These are phyloP conservation scores for Teratosphaeria zuluensis DNA, from an alignment of 2,329 filamentous ascomycete species.

Conservation along the genomic window DNA sequence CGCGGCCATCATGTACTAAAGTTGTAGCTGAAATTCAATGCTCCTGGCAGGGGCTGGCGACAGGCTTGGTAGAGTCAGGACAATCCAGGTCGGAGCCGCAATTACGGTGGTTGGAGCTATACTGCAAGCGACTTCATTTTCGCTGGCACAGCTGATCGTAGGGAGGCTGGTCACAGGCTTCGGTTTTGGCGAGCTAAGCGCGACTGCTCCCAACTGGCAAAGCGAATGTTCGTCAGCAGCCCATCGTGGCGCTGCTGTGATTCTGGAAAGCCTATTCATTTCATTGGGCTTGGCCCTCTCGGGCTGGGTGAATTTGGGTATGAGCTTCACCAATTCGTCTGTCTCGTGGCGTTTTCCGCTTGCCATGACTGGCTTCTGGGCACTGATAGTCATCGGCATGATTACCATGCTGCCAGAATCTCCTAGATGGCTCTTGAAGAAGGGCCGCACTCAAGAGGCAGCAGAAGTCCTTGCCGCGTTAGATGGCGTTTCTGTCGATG, in stretches of 20 bases:
- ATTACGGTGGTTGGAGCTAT: conserved; percentile 52
- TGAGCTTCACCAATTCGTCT: conserved; percentile 26
- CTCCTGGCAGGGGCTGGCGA: conserved; percentile 25
- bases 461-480: conserved; percentile 23
- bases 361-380: conserved; percentile 17
- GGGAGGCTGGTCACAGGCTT: conserved; percentile 36
- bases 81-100: conserved; percentile 48
- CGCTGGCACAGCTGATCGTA: conserved; percentile 37
- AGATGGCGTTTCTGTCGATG: conserved; percentile 37
- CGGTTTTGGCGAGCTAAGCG: conserved; percentile 32
- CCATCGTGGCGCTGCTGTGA: conserved; percentile 28
- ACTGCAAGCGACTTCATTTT: conserved; percentile 46
- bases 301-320: conserved; percentile 39
- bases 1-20: too few relatives aligned
- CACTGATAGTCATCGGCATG: conserved; percentile 13
- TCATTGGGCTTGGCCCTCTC: conserved; percentile 33
- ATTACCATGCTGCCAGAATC: conserved; percentile 16
- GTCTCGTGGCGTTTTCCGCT: conserved; percentile 24
- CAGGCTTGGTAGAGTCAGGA: conserved; percentile 35
- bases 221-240: conserved; percentile 26
- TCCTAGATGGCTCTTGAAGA: conserved; percentile 24
- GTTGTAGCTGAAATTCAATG: neutral
- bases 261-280: conserved; percentile 36
- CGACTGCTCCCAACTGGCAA: conserved; percentile 37
- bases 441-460: conserved; percentile 24